Evolutionary conservation across 2,329 filamentous ascomycete species (phyloP), one percentile per base, ranked within the genome.

Genomic region (Aspergillus sp.): DNA sequence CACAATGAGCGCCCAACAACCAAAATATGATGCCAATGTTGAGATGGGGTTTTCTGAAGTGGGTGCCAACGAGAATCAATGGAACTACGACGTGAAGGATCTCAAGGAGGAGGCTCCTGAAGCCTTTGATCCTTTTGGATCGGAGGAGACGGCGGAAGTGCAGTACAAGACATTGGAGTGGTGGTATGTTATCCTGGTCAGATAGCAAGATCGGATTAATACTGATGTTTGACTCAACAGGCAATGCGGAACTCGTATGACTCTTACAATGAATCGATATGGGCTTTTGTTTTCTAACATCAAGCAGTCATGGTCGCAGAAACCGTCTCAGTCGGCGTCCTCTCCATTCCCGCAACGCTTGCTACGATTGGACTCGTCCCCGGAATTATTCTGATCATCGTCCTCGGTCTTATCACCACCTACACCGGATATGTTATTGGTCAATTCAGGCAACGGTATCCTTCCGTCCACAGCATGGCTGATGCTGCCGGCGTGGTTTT

Each of bases 401-500:
- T 67, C 13, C 59, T 82, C 6, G 77, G 78, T 11, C 37, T 76
- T 27, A 56, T 81, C 7, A 69, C 78, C 3, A 76, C 72, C 5
- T 82, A 80, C 52, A 79, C 77, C 2, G 77, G 77, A 39, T 79
- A 74, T 52, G 70, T 81, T 2, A 72, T 82, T 13, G 78, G 75
- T 9, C 72, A 78, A 52, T 79, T 82, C 62, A 78, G 77, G 48
- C 58, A 75, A 12, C 61, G 61, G 27, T 72, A 76, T 54, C 81
- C 82, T 1, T 64, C 78, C 11, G 72, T 86, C 30, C 73, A 78
- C 37, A 79, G 78, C 57, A 85, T 86, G 57, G 79, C 80, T n/a
- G 83, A 88, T 53, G 82, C 80, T 12, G 82, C 81, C 1, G 67
- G 73, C 29, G 66, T 86, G 38, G 70, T 87, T 37, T 70, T 75